Percentiles rank a stretch among this genome's conserved stretches.
These are phyloP conservation scores for Penicillium verhagenii DNA, from an alignment of 495 filamentous ascomycete genomes.

Conservation along the genomic window DNA sequence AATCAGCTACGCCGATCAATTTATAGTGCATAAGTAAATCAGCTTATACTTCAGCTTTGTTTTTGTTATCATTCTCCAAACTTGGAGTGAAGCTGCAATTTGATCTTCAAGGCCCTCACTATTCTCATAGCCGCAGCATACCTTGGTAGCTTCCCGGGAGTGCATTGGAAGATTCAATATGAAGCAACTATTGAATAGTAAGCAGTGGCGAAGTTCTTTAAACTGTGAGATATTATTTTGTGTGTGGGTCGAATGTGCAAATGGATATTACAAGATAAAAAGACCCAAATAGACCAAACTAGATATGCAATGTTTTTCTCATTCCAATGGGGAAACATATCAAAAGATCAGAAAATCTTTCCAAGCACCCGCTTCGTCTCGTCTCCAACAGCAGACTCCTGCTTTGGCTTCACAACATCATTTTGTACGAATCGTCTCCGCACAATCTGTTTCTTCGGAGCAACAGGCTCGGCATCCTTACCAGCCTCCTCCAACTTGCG, in stretches of 20 bases:
- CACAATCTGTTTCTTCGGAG: slow-evolving; percentile 29
- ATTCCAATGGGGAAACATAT: not conserved
- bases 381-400: slow-evolving; percentile 52
- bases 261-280: not conserved
- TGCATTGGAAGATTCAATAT: too few species aligned
- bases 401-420: slow-evolving; percentile 49
- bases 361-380: slow-evolving; percentile 75
- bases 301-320: not conserved
- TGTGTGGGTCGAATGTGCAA: too few species aligned
- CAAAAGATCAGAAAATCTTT: slow-evolving; percentile 62
- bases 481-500: slow-evolving; percentile 22
- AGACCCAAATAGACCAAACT: not conserved
- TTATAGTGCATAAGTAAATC: too few species aligned
- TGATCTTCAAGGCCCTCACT: too few species aligned
- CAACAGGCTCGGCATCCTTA: slow-evolving; percentile 10
- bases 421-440: slow-evolving; percentile 75
- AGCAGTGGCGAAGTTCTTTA: too few species aligned
- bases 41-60: too few species aligned
- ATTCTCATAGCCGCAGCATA: too few species aligned
- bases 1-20: not conserved
- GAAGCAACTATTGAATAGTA: too few species aligned
- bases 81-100: too few species aligned
- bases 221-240: too few species aligned
- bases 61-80: not conserved
- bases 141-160: too few species aligned